Percentiles rank a stretch among this genome's conserved stretches.
Evolutionary conservation across 2,329 filamentous ascomycete species (phyloP).

Genomic region (Pseudocercospora fuligena): DNA sequence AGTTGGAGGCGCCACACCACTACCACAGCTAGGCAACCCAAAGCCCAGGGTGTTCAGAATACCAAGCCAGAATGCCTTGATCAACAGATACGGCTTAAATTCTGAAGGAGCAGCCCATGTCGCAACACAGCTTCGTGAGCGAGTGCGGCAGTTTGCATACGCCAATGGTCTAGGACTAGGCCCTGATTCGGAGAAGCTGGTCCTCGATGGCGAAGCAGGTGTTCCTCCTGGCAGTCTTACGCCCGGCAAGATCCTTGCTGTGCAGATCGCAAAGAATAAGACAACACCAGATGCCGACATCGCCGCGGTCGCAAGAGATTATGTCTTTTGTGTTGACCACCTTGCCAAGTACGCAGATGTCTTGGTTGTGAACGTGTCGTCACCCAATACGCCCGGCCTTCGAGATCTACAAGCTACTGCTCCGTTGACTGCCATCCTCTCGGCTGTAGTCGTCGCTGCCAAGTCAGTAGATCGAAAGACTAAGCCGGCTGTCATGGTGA

Average conservation of each 20-base stretch:
- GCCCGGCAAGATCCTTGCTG: constrained; percentile 77
- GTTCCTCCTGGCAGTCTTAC: constrained; percentile 83
- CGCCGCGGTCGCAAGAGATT: constrained; percentile 75
- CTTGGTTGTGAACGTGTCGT: constrained; percentile 97
- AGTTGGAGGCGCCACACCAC: constrained; percentile 85
- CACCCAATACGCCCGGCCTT: constrained; percentile 91
- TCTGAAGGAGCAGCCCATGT: constrained; percentile 87
- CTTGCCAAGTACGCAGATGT: constrained; percentile 90
- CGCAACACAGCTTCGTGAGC: constrained; percentile 75
- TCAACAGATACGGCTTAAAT: constrained; percentile 96
- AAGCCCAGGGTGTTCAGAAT: constrained; percentile 87
- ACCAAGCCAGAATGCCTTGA: constrained; percentile 79
- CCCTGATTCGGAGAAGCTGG: constrained; percentile 67
- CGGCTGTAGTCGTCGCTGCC: constrained; percentile 81
- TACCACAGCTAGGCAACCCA: constrained; percentile 86
- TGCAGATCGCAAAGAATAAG: constrained; percentile 98
- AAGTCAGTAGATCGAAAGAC: constrained; percentile 69
- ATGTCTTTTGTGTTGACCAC: constrained; percentile 85
- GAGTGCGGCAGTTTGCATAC: constrained; percentile 78
- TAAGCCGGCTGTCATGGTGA: constrained; percentile 90
- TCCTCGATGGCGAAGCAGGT: constrained; percentile 75
- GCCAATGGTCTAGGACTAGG: constrained; percentile 67
- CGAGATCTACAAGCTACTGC: constrained; percentile 83
- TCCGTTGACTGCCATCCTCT: constrained; percentile 79
- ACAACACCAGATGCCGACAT: constrained; percentile 83